Conservation (phyloP, 805 yeast genomes). For the Scheffersomyces ergatensis region DNA sequence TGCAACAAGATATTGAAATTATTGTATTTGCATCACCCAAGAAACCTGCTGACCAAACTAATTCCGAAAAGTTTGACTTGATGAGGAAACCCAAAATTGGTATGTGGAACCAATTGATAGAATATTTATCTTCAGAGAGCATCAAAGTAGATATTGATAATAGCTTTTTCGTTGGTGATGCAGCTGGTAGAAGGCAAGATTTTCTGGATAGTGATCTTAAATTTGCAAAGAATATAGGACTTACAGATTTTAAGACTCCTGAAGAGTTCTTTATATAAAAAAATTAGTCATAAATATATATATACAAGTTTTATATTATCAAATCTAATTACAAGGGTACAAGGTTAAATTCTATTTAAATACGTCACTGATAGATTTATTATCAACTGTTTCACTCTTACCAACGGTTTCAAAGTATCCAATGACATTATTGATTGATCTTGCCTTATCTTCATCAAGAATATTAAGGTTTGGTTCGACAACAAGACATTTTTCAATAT, state of each 20-base stretch:
- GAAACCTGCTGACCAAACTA: conserved; percentile 33
- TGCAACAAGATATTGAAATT: conserved; percentile 19
- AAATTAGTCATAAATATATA: neutral
- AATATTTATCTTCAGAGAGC: conserved; percentile 29
- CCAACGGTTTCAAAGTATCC: conserved; percentile 68
- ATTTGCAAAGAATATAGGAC: conserved; percentile 61
- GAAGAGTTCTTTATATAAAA: conserved; percentile 54
- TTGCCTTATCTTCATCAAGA: conserved; percentile 17
- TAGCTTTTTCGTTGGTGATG: conserved; percentile 88
- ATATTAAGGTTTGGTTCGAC: conserved; percentile 29
- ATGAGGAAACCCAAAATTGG: conserved; percentile 78
- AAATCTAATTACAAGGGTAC: conserved; percentile 1
- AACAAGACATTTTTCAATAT: conserved; percentile 40
- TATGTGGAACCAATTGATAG: conserved; percentile 61
- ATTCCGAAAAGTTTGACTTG: conserved; percentile 19
- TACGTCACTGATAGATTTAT: neutral
- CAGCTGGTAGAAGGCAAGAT: conserved; percentile 82
- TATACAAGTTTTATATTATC: neutral
- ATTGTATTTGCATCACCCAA: conserved; percentile 66
- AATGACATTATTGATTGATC: conserved; percentile 45
- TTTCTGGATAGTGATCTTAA: conserved; percentile 74
- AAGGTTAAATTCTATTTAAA: neutral
- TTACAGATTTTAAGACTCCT: conserved; percentile 61
- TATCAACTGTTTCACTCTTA: conserved; percentile 30
- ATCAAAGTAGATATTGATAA: conserved; percentile 27